Evolutionary conservation across 805 yeast genomes (phyloP).

Genomic region (Brettanomyces anomalus): DNA sequence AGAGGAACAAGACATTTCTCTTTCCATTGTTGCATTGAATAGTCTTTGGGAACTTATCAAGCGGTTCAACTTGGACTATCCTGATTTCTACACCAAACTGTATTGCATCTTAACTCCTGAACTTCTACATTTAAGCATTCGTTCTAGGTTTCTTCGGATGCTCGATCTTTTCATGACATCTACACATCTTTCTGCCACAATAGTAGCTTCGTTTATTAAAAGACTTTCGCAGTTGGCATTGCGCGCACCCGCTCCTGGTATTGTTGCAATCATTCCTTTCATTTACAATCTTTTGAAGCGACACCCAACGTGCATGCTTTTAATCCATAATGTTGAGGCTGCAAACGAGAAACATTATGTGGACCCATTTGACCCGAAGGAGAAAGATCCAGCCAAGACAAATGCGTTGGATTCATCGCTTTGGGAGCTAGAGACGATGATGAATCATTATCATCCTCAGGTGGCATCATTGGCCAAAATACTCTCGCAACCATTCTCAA

Average conservation of each 20-base stretch:
- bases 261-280: constrained; percentile 83
- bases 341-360: constrained; percentile 25
- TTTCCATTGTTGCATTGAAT: constrained; percentile 65
- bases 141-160: constrained; percentile 82
- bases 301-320: constrained; percentile 90
- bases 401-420: constrained; percentile 76
- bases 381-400: constrained; percentile 68
- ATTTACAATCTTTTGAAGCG: constrained; percentile 79
- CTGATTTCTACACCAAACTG: constrained; percentile 76
- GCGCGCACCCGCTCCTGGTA: constrained; percentile 79
- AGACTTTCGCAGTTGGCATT: constrained; percentile 66
- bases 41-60: constrained; percentile 83
- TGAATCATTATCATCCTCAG: constrained; percentile 86
- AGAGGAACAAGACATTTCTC: constrained; percentile 21
- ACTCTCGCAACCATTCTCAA: constrained; percentile 82
- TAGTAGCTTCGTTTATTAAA: constrained; percentile 87
- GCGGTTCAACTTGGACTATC: constrained; percentile 78
- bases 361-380: constrained; percentile 63
- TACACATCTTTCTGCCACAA: constrained; percentile 73
- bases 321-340: constrained; percentile 51
- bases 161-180: constrained; percentile 80
- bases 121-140: constrained; percentile 66
- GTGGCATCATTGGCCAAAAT: constrained; percentile 87
- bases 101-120: constrained; percentile 73
- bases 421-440: constrained; percentile 82